Evolutionary conservation across 2,329 filamentous ascomycete species (phyloP), one percentile per base, ranked within the genome.

Genomic region (Chaetomiaceae sp.): DNA sequence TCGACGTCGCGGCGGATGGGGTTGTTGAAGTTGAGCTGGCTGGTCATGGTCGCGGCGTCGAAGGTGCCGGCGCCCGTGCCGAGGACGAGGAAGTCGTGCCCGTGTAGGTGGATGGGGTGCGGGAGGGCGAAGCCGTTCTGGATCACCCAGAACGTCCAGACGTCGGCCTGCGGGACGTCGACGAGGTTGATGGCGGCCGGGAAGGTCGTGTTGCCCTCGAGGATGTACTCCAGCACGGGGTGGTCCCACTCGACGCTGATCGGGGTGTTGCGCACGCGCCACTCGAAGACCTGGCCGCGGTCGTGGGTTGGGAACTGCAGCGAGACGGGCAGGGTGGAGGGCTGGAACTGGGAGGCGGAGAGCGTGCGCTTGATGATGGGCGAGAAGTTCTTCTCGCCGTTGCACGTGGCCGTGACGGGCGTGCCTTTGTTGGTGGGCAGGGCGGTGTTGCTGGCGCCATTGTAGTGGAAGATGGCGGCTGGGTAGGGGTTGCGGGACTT

Each of bases 1-100:
- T 72, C 72, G 0, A 72, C 74, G 58, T 81, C 78, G 20, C 78
- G 66, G 0, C 77, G 69, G 1, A 74, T 68, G 1, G 76, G 75
- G 53, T 78, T 80, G 2, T 21, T 18, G 8, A 51, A 55, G 46
- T 67, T 54, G 4, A 64, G 64, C 34, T 29, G 27, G 3, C 29
- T 25, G 7, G 13, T n/a, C 50, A 46, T 42, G 14, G 62, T 51
- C 9, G 49, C 27, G 1, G 48, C 30, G 20, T 60, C 29, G 21
- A 62, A 62, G 2, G 53, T 54, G 7, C 61, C 64, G 50, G 38
- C 32, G 13, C 53, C 52, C 11, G 55, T 51, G 5, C 64, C 66
- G 6, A 68, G 57, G 2, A 64, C 59, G 6, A 66, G 42, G 29
- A 68, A 64, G 48, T 69, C 64, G 36, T 66, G 64, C 0, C 65